Conservation (phyloP, 1,284 basidiomycete species). For the Naganishia liquefaciens region DNA sequence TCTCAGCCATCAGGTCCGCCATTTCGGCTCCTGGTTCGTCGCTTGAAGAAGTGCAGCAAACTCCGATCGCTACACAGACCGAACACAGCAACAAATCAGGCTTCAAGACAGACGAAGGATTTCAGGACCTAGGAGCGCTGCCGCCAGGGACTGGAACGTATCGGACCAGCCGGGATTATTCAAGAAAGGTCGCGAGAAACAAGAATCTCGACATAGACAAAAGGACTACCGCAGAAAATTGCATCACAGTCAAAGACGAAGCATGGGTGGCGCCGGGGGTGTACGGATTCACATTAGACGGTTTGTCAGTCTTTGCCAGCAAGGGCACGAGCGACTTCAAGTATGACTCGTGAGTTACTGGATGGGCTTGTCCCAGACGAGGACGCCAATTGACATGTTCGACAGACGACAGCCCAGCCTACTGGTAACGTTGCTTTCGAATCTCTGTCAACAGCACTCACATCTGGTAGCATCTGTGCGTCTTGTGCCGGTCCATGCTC, state of each 20-base stretch:
- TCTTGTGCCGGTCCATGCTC: constrained; percentile 4
- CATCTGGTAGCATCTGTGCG: constrained; percentile 21
- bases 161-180: too few relatives aligned
- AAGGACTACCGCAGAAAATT: neutral
- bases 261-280: constrained; percentile 21
- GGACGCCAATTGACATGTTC: neutral
- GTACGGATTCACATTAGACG: constrained; percentile 23
- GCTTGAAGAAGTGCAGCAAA: neutral
- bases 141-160: neutral
- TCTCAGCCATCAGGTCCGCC: constrained; percentile 27
- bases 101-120: neutral
- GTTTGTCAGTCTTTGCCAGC: constrained; percentile 20
- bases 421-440: constrained; percentile 10
- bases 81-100: neutral
- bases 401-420: constrained; percentile 21
- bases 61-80: neutral
- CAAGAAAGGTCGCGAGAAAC: neutral
- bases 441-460: constrained; percentile 9
- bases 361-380: neutral
- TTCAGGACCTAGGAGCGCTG: neutral
- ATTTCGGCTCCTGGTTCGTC: constrained; percentile 4
- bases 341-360: constrained; percentile 7
- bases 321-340: constrained; percentile 26
- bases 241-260: constrained; percentile 22
- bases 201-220: neutral